phyloP scores from a whole-genome alignment of 495 filamentous ascomycete species.

The Tuber brumale region DNA sequence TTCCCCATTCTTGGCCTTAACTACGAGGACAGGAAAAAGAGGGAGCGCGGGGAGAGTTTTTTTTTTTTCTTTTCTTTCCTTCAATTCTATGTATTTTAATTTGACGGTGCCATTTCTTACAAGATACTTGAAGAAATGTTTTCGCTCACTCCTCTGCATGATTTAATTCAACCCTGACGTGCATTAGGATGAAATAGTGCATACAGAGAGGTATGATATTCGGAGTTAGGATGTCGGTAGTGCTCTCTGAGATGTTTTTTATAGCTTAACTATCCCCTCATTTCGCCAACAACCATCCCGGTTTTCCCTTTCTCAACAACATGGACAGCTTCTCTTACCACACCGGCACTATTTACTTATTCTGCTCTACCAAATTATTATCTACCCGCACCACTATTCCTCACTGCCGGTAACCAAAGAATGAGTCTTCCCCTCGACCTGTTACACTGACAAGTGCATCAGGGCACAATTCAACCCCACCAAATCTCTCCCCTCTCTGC shows the following conservation, averaged over 20 bases:
- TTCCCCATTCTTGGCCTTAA: neutral
- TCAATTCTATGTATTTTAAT: neutral
- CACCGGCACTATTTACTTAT: neutral
- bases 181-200: neutral
- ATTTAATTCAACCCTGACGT: neutral
- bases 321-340: neutral
- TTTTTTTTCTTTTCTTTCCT: neutral
- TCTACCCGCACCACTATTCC: too few species aligned
- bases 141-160: neutral
- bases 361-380: neutral
- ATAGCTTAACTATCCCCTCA: neutral
- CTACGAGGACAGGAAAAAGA: neutral
- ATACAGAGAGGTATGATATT: neutral
- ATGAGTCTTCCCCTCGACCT: neutral
- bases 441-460: neutral
- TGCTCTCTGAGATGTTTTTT: neutral
- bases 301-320: neutral
- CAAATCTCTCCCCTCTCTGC: neutral
- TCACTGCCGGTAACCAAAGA: neutral
- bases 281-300: too few species aligned
- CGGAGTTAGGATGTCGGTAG: neutral
- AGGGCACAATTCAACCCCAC: neutral
- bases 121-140: neutral
- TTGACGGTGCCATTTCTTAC: neutral
- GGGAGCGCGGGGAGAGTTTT: neutral